Percentiles rank a stretch among this genome's conserved stretches.
phyloP scores from a whole-genome alignment of 2,329 filamentous ascomycete genomes.

The Aspergillus flavus region DNA sequence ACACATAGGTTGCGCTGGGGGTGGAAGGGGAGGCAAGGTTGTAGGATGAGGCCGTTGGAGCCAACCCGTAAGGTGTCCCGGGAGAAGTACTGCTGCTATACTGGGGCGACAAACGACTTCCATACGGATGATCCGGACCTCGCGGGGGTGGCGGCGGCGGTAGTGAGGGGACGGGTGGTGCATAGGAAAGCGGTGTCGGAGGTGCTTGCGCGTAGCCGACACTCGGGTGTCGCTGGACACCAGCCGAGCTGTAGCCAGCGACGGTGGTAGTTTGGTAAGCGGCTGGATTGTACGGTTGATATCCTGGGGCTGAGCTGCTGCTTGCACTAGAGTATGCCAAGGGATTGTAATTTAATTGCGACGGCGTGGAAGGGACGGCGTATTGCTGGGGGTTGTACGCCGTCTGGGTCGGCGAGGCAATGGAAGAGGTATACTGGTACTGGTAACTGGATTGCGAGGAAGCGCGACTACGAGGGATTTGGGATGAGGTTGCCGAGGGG shows the following conservation, averaged over 20 bases:
- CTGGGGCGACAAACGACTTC: slow-evolving; percentile 35
- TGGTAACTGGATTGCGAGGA: slow-evolving; percentile 54
- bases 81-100: slow-evolving; percentile 28
- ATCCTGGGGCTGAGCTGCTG: slow-evolving; percentile 26
- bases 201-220: slow-evolving; percentile 31
- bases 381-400: slow-evolving; percentile 68
- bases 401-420: slow-evolving; percentile 47
- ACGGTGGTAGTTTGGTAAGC: slow-evolving; percentile 47
- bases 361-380: slow-evolving; percentile 49
- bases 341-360: slow-evolving; percentile 69
- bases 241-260: slow-evolving; percentile 33
- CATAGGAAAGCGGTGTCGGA: slow-evolving; percentile 37
- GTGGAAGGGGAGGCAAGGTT: slow-evolving; percentile 27
- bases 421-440: slow-evolving; percentile 41
- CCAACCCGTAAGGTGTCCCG: slow-evolving; percentile 30
- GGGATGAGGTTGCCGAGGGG: slow-evolving; percentile 36
- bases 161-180: slow-evolving; percentile 22
- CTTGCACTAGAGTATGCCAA: slow-evolving; percentile 55
- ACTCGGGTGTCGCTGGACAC: slow-evolving; percentile 36
- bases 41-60: slow-evolving; percentile 32
- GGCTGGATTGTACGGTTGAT: slow-evolving; percentile 54
- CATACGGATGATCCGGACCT: slow-evolving; percentile 41
- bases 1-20: slow-evolving; percentile 24
- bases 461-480: slow-evolving; percentile 40
- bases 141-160: slow-evolving; percentile 45